phyloP scores from a whole-genome alignment of 352 stramenopile genomes.

The Saprolegnia diclina region DNA sequence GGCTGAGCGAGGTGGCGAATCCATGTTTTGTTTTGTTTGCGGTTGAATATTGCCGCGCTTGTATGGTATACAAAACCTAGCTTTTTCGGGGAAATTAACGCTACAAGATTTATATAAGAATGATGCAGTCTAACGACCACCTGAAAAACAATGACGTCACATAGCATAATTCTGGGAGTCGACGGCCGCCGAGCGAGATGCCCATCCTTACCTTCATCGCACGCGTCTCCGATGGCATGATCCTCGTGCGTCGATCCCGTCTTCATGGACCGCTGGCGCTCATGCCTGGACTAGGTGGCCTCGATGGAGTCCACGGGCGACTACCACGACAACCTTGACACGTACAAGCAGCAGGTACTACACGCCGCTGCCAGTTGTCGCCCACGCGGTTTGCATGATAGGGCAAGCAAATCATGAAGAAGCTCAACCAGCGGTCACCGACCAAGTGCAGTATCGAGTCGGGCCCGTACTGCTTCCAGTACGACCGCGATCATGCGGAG shows the following conservation, averaged over 20 bases:
- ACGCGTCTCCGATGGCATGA: slow-evolving; percentile 90
- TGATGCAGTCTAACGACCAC: too few relatives aligned
- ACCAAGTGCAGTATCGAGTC: slow-evolving; percentile 94
- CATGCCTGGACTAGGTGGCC: slow-evolving; percentile 58
- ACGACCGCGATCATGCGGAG: slow-evolving; percentile 33
- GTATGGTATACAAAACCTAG: not conserved
- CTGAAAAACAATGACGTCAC: slow-evolving; percentile 11
- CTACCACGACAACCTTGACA: slow-evolving; percentile 77
- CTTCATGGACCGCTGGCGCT: not conserved
- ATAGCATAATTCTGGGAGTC: not conserved
- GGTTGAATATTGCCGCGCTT: not conserved
- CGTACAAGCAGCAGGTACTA: slow-evolving; percentile 79
- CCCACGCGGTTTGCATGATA: slow-evolving; percentile 28
- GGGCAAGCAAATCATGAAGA: slow-evolving; percentile 93
- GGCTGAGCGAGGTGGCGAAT: not conserved
- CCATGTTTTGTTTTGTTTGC: not conserved
- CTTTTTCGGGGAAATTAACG: not conserved
- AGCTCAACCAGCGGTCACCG: slow-evolving; percentile 84
- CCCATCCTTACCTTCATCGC: slow-evolving; percentile 93
- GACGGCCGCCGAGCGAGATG: slow-evolving; percentile 46
- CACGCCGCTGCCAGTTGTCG: not conserved
- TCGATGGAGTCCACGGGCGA: slow-evolving; percentile 90
- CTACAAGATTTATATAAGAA: too few relatives aligned
- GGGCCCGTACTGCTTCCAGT: slow-evolving; percentile 89
- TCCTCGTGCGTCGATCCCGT: slow-evolving; percentile 59